These are phyloP conservation scores for Tremellales sp. DNA, from an alignment of 1,284 basidiomycete genomes.

Conservation along the genomic window DNA sequence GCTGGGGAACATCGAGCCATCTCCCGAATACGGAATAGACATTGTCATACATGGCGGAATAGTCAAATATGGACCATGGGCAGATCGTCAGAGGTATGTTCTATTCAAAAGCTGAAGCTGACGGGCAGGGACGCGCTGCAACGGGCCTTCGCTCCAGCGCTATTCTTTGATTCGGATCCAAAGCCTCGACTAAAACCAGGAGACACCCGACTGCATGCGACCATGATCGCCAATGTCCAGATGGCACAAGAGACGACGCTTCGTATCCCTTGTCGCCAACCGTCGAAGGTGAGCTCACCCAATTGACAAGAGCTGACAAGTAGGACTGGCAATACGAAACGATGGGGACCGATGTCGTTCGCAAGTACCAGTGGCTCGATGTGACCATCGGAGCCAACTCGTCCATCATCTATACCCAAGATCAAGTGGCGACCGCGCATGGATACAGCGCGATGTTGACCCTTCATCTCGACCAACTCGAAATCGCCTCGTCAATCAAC, in stretches of 20 bases:
- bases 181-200: constrained; percentile 64
- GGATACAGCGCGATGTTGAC: constrained; percentile 77
- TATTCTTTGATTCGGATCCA: constrained; percentile 62
- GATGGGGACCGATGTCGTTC: constrained; percentile 49
- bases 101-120: background rate
- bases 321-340: constrained; percentile 36
- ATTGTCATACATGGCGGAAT: constrained; percentile 68
- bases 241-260: constrained; percentile 70
- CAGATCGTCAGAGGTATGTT: constrained; percentile 75
- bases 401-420: constrained; percentile 73
- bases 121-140: constrained; percentile 65
- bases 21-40: constrained; percentile 91
- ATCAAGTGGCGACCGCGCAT: constrained; percentile 65
- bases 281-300: constrained; percentile 43
- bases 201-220: constrained; percentile 74
- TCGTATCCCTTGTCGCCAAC: constrained; percentile 79
- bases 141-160: constrained; percentile 71
- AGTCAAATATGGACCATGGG: constrained; percentile 87
- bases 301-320: constrained; percentile 3
- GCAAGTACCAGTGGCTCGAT: constrained; percentile 63
- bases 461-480: constrained; percentile 74
- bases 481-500: constrained; percentile 77
- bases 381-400: constrained; percentile 73
- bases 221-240: constrained; percentile 72
- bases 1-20: constrained; percentile 75